phyloP scores from a whole-genome alignment of 1,284 basidiomycete species.

The Trichosporon sp. region DNA sequence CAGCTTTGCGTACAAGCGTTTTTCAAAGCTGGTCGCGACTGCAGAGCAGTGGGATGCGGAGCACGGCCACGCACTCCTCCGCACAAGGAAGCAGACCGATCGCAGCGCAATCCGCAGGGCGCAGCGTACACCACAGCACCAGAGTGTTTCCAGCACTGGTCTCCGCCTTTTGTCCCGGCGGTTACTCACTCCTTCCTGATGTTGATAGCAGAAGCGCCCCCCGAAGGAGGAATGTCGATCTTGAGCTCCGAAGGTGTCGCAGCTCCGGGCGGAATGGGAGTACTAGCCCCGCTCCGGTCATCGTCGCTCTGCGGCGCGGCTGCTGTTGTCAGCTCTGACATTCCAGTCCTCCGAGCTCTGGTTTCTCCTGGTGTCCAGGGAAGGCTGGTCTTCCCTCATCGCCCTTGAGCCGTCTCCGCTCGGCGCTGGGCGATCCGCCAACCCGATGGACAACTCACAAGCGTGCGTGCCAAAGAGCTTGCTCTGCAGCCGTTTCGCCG shows the following conservation, averaged over 20 bases:
- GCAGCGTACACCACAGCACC: neutral
- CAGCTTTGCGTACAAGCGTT: neutral
- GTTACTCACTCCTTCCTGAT: neutral
- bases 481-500: slow-evolving; percentile 63
- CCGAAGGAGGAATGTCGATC: slow-evolving; percentile 69
- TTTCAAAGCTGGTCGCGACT: too few relatives aligned
- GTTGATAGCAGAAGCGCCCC: slow-evolving; percentile 27
- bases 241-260: slow-evolving; percentile 51
- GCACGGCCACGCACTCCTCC: neutral
- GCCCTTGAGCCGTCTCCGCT: too few relatives aligned
- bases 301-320: neutral
- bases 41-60: too few relatives aligned
- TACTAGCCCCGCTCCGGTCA: slow-evolving; percentile 5
- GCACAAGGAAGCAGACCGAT: neutral
- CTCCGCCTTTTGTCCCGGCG: too few relatives aligned
- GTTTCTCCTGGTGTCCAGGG: neutral
- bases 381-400: neutral
- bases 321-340: neutral
- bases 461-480: slow-evolving; percentile 59
- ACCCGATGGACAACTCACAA: neutral
- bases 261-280: neutral
- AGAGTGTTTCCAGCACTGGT: too few relatives aligned
- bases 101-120: too few relatives aligned
- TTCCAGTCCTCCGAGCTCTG: slow-evolving; percentile 33
- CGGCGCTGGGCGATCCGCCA: too few relatives aligned